Evolutionary conservation across 768 basidiomycete genomes (phyloP).

Genomic region (Clavulina sp.): DNA sequence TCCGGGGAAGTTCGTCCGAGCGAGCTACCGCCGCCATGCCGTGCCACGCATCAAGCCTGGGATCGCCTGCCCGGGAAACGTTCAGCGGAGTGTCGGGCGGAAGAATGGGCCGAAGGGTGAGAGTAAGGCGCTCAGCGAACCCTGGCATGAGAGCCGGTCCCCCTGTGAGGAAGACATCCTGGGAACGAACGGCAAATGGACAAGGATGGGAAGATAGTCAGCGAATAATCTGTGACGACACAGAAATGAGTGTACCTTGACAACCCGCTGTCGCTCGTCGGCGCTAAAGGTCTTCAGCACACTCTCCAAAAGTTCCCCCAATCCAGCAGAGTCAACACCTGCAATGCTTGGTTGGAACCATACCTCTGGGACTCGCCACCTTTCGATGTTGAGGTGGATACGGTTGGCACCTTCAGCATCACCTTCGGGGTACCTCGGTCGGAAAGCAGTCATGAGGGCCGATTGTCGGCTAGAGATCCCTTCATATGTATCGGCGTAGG

Average conservation of each 20-base stretch:
- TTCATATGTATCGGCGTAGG: conserved; percentile 60
- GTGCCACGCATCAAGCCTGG: conserved; percentile 66
- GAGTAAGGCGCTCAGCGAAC: conserved; percentile 46
- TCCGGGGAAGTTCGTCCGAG: conserved; percentile 19
- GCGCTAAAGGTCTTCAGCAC: conserved; percentile 57
- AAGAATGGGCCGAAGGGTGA: conserved; percentile 64
- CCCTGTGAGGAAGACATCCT: conserved; percentile 89
- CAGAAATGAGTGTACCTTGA: conserved; percentile 35
- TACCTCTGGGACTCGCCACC: conserved; percentile 80
- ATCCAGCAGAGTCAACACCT: conserved; percentile 82
- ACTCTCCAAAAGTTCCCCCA: conserved; percentile 82
- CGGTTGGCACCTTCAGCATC: conserved; percentile 36
- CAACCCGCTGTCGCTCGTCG: conserved; percentile 50
- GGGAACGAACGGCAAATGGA: not conserved
- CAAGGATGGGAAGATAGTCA: not conserved
- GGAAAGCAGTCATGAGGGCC: conserved; percentile 72
- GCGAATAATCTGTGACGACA: not conserved
- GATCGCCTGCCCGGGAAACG: conserved; percentile 46
- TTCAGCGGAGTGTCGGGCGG: conserved; percentile 63
- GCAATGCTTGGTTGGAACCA: conserved; percentile 91
- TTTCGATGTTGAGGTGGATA: conserved; percentile 78
- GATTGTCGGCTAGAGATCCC: conserved; percentile 61
- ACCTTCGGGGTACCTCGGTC: conserved; percentile 59
- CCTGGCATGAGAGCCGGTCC: conserved; percentile 59
- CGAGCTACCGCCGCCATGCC: conserved; percentile 61